Conservation (phyloP, 2,329 filamentous ascomycete species). For the Hortaea sp. region DNA sequence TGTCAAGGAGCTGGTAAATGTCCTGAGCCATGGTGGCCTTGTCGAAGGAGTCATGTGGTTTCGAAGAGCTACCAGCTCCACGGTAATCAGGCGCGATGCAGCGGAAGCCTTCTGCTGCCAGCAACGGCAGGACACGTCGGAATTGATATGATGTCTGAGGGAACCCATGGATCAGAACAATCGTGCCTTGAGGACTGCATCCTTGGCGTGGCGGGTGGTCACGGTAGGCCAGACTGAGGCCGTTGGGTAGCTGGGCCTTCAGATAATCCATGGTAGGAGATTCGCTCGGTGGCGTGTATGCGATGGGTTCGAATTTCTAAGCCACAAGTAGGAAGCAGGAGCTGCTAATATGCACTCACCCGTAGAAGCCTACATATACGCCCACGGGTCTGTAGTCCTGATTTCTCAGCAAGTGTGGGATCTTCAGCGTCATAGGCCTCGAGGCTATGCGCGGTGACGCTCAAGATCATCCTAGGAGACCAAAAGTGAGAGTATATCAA, state of each 20-base stretch:
- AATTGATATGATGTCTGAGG: conserved; percentile 39
- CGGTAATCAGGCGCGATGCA: conserved; percentile 35
- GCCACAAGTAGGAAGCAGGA: not conserved
- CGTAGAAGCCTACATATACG: not conserved
- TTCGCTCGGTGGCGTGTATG: not conserved
- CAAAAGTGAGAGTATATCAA: not conserved
- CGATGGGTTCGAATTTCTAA: no score
- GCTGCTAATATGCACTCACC: not conserved
- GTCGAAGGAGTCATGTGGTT: conserved; percentile 27
- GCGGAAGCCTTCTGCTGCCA: conserved; percentile 28
- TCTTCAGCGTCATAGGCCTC: not conserved
- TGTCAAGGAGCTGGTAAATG: conserved; percentile 22
- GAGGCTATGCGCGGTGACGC: not conserved
- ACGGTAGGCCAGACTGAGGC: not conserved
- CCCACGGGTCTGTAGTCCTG: not conserved
- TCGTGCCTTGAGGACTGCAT: conserved; percentile 22
- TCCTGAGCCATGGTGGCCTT: conserved; percentile 33
- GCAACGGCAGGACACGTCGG: conserved; percentile 29
- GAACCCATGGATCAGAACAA: conserved; percentile 40
- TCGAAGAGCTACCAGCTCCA: conserved; percentile 22
- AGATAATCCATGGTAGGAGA: not conserved
- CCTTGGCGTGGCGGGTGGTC: not conserved
- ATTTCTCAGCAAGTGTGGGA: not conserved
- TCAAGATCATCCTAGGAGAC: not conserved
- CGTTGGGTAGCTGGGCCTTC: not conserved